Evolutionary conservation across 306 rosid species (phyloP), one percentile per base, ranked within the genome.

Genomic region (Cucurbita ficifolia): DNA sequence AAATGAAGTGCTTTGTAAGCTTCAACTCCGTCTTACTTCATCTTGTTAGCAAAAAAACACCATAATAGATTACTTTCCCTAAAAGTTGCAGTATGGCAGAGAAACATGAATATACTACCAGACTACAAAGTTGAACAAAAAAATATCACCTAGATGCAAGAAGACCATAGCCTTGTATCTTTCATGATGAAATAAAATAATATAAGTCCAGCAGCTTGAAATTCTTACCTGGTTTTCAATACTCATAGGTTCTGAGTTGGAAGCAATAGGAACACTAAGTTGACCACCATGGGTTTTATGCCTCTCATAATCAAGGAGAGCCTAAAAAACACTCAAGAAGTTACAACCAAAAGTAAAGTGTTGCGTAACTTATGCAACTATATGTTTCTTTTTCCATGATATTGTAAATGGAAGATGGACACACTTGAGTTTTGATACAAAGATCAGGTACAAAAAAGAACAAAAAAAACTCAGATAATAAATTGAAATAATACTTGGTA

Each of bases 251-350:
- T 91, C 95, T 42, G 97, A 78, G 18, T 73, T 88, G 70, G 96
- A 79, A 80, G 87, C 81, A 79, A 91, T 74, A 50, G 97, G 92
- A 24, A 85, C 87, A 79, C 55, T 81, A 81, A 89, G 88, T 77
- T 89, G 92, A 45, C 87, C 91, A 57, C 97, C 96, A 60, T 72
- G 77, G 73, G 83, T 81, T 75, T 86, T 88, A 83, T 95, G 89
- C 81, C 92, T 91, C 86, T 91, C 99, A 75, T 91, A 95, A 85
- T 91, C 97, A 81, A 95, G 96, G 69, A 95, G 97, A 14, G 97
- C 97, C 99, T 95, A 86, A 75, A 79, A 79, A 79, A 55, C 19
- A 64, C 69, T 76, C 62, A 75, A 50, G 17, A 49, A 59, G 16
- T 68, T 68, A 58, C 49, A 56, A 54, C 68, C 36, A 56, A 73